These are phyloP conservation scores for Solanum arcanum DNA, from an alignment of 257 asterid species.

Conservation along the genomic window DNA sequence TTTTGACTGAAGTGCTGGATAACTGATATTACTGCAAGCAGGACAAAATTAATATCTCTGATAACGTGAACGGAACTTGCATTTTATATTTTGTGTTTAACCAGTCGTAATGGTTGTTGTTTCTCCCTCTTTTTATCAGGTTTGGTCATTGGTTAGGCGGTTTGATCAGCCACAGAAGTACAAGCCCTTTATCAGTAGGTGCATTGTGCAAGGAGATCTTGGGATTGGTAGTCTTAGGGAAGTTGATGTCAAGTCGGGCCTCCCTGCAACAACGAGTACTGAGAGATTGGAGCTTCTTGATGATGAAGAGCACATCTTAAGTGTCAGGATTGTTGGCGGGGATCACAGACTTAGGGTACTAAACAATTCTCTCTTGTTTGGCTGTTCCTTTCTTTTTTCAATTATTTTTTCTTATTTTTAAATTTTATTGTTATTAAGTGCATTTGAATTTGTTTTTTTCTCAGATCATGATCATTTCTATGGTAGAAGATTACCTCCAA, in stretches of 20 bases:
- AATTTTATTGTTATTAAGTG: background rate
- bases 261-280: constrained; percentile 86
- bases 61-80: background rate
- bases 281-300: constrained; percentile 79
- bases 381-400: background rate
- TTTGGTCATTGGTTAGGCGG: constrained; percentile 79
- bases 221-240: constrained; percentile 69
- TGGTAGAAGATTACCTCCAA: background rate
- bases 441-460: background rate
- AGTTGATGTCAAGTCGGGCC: constrained; percentile 76
- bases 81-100: background rate
- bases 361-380: background rate
- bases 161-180: constrained; percentile 79
- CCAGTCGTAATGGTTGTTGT: background rate
- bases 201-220: constrained; percentile 56
- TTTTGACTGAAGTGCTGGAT: background rate
- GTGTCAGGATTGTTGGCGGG: constrained; percentile 67
- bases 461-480: background rate
- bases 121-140: constrained; percentile 25
- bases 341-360: constrained; percentile 70
- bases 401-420: background rate
- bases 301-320: constrained; percentile 63
- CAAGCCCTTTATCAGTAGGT: constrained; percentile 71
- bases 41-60: background rate
- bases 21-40: background rate